Evolutionary conservation across 805 yeast genomes (phyloP).

Genomic region (Brettanomyces naardenensis): DNA sequence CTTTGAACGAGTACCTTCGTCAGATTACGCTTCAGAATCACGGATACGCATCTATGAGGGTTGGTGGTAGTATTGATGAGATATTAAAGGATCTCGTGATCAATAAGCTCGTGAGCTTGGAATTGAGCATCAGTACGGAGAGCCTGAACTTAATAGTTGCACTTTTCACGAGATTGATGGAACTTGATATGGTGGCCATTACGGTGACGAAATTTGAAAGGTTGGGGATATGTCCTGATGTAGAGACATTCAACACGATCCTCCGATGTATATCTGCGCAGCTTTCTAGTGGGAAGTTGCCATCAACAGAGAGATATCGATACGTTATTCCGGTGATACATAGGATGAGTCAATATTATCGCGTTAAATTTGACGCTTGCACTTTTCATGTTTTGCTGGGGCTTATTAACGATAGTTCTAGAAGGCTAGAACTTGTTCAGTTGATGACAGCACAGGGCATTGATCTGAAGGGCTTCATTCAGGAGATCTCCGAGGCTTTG

Average conservation of each 20-base stretch:
- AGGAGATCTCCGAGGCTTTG: neutral
- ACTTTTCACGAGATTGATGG: slow-evolving; percentile 5
- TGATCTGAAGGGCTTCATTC: neutral
- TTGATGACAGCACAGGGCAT: neutral
- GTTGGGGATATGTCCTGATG: slow-evolving; percentile 3
- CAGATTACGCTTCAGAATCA: neutral
- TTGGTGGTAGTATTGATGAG: neutral
- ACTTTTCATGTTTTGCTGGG: neutral
- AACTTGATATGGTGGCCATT: slow-evolving; percentile 2
- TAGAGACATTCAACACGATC: slow-evolving; percentile 6
- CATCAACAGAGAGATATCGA: neutral
- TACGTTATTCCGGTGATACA: slow-evolving; percentile 1
- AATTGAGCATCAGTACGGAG: slow-evolving; percentile 1
- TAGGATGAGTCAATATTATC: slow-evolving; percentile 1
- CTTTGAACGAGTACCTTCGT: neutral
- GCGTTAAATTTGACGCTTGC: neutral
- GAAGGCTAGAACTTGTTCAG: neutral
- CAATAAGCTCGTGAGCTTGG: slow-evolving; percentile 1
- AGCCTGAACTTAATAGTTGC: slow-evolving; percentile 8
- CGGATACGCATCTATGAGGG: neutral
- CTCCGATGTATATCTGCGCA: slow-evolving; percentile 1
- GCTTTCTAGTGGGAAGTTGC: neutral
- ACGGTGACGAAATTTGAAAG: slow-evolving; percentile 3
- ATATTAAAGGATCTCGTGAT: neutral
- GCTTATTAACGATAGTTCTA: neutral